phyloP scores from a whole-genome alignment of 2,329 filamentous ascomycete species.

The Diaporthe vexans region DNA sequence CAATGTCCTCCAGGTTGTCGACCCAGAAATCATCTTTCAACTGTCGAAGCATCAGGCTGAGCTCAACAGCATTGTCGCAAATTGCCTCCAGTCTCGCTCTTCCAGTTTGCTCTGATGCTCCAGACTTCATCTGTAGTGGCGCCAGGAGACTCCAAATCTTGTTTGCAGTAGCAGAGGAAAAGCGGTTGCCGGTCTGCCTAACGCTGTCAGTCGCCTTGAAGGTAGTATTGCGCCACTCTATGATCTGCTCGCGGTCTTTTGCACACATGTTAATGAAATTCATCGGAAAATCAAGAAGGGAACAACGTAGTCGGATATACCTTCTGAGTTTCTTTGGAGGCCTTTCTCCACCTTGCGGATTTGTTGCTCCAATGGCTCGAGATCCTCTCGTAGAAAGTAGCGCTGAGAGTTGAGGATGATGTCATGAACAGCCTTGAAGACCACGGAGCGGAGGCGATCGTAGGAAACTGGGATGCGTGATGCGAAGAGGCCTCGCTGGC shows the following conservation, averaged over 20 bases:
- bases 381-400: background rate
- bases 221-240: too few relatives aligned
- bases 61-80: conserved; percentile 41
- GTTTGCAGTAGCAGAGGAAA: too few relatives aligned
- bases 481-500: background rate
- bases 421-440: background rate
- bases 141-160: background rate
- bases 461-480: background rate
- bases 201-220: too few relatives aligned
- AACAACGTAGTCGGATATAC: too few relatives aligned
- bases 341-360: background rate
- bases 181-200: too few relatives aligned
- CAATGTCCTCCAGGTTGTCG: background rate
- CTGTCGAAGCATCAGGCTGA: conserved; percentile 41
- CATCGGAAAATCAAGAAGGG: too few relatives aligned
- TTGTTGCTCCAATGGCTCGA: background rate
- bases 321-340: too few relatives aligned
- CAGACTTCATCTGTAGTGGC: background rate
- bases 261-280: too few relatives aligned
- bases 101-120: background rate
- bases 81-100: conserved; percentile 23
- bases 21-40: conserved; percentile 29
- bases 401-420: background rate
- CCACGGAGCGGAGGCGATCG: background rate
- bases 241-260: too few relatives aligned